Percentiles rank a stretch among this genome's conserved stretches.
Evolutionary conservation across 805 yeast species (phyloP).

Genomic region (Candida ponderosae): DNA sequence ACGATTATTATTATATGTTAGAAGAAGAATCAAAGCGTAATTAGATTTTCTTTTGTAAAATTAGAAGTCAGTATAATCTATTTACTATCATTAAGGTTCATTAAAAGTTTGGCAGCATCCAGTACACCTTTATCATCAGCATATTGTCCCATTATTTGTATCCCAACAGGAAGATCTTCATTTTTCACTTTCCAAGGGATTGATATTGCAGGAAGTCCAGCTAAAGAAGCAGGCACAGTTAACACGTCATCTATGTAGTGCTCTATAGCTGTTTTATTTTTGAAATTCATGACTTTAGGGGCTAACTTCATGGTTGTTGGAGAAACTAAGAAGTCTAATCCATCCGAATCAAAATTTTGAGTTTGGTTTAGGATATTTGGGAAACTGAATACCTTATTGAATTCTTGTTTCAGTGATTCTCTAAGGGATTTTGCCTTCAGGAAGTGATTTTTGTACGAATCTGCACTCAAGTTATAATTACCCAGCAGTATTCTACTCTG

Average conservation of each 20-base stretch:
- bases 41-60: no score
- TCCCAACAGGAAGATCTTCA: constrained; percentile 41
- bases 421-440: constrained; percentile 68
- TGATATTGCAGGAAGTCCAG: constrained; percentile 82
- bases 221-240: constrained; percentile 85
- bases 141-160: constrained; percentile 80
- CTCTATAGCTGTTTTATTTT: constrained; percentile 39
- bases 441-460: constrained; percentile 61
- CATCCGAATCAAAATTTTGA: constrained; percentile 17
- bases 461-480: constrained; percentile 75
- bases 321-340: constrained; percentile 63
- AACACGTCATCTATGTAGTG: constrained; percentile 75
- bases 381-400: constrained; percentile 52
- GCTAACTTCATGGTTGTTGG: constrained; percentile 65
- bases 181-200: constrained; percentile 44
- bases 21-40: no score
- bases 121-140: constrained; percentile 72
- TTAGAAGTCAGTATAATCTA: no score
- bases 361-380: constrained; percentile 29
- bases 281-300: constrained; percentile 42
- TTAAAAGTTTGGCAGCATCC: constrained; percentile 20
- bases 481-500: constrained; percentile 80
- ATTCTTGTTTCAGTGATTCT: constrained; percentile 49
- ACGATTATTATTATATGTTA: no score
- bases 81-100: neutral